A percentile compares a stretch with the other conserved stretches of the same genome.
These are phyloP conservation scores for Xylaria sp. DNA, from an alignment of 2,329 filamentous ascomycete genomes.

Conservation along the genomic window DNA sequence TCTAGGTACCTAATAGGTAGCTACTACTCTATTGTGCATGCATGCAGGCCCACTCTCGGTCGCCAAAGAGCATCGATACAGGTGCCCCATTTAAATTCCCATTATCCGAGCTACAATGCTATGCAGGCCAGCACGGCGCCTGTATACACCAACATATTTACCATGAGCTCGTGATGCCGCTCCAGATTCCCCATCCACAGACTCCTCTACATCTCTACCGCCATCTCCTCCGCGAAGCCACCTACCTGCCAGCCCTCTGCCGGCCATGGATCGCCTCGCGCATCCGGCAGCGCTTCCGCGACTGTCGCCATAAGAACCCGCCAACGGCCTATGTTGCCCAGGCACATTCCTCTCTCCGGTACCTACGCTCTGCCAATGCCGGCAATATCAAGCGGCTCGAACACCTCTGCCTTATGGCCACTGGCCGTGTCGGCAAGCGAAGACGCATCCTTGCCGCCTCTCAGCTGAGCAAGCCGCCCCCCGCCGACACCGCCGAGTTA, in stretches of 20 bases:
- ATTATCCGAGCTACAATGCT: background rate
- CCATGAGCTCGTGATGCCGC: constrained; percentile 47
- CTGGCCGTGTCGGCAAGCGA: constrained; percentile 64
- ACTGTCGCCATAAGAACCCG: constrained; percentile 47
- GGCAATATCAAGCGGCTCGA: constrained; percentile 62
- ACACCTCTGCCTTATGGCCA: constrained; percentile 60
- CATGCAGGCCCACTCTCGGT: too few relatives aligned
- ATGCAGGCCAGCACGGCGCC: background rate
- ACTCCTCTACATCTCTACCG: constrained; percentile 63
- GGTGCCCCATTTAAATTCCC: too few relatives aligned
- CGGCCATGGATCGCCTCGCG: constrained; percentile 56
- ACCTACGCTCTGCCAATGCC: constrained; percentile 63
- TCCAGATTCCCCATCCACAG: constrained; percentile 51
- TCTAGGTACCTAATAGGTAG: too few relatives aligned
- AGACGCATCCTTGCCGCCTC: constrained; percentile 59
- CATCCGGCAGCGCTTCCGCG: constrained; percentile 61
- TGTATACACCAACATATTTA: background rate
- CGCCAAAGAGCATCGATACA: too few relatives aligned
- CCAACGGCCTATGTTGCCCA: constrained; percentile 51
- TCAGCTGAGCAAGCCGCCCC: constrained; percentile 53
- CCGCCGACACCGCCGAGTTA: constrained; percentile 56
- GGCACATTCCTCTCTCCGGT: constrained; percentile 58
- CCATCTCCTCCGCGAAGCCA: constrained; percentile 68
- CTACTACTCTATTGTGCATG: too few relatives aligned
- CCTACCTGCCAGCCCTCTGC: constrained; percentile 67